These are phyloP conservation scores for Cryoendolithus antarcticus DNA, from an alignment of 2,329 filamentous ascomycete genomes.

Conservation along the genomic window DNA sequence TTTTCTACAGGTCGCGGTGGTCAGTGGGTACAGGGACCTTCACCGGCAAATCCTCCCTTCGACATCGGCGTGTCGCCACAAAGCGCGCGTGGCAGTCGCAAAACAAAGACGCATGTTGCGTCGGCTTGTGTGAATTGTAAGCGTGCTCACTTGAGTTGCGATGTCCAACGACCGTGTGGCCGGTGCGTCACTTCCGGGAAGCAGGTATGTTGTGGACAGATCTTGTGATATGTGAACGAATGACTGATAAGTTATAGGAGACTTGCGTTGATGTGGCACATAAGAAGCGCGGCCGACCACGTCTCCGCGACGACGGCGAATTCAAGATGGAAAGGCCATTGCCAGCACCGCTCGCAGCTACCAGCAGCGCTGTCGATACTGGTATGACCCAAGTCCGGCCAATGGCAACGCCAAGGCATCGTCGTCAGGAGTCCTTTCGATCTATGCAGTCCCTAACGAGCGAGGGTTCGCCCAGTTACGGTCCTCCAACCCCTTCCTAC, in stretches of 20 bases:
- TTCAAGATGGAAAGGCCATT: constrained; percentile 12
- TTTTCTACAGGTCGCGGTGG: too few relatives aligned
- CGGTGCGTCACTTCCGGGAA: constrained; percentile 69
- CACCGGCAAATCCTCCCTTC: too few relatives aligned
- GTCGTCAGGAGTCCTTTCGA: constrained; percentile 22
- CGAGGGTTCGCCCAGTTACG: constrained; percentile 15
- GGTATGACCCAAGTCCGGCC: neutral
- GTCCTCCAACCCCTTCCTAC: constrained; percentile 10
- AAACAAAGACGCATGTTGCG: constrained; percentile 55
- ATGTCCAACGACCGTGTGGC: constrained; percentile 62
- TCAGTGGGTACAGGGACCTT: too few relatives aligned
- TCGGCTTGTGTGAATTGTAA: constrained; percentile 81
- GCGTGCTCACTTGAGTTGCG: constrained; percentile 59
- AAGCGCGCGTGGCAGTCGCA: constrained; percentile 8
- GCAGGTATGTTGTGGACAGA: constrained; percentile 30
- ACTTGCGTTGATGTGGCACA: constrained; percentile 73
- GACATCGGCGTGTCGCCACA: too few relatives aligned
- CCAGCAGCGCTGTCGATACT: constrained; percentile 1
- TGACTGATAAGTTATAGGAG: constrained; percentile 39
- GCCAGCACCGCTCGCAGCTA: neutral
- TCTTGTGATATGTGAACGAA: neutral
- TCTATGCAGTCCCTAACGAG: constrained; percentile 20
- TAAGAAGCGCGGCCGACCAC: constrained; percentile 69
- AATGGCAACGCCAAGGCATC: constrained; percentile 10
- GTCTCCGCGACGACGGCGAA: constrained; percentile 54